A percentile compares a stretch with the other conserved stretches of the same genome.
phyloP scores from a whole-genome alignment of 805 yeast genomes.

The Metschnikowia aberdeeniae region DNA sequence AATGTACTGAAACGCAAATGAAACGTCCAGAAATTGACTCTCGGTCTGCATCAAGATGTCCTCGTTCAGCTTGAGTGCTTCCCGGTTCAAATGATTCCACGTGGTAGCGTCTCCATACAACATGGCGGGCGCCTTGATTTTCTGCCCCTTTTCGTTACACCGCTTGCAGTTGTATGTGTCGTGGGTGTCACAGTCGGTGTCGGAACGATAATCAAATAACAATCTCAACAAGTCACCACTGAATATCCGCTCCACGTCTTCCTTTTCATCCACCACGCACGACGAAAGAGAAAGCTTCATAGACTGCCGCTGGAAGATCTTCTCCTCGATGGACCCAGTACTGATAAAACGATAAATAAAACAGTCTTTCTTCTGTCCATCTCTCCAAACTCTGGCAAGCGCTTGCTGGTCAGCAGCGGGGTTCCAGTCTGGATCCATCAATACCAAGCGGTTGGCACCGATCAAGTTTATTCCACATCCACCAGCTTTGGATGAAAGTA shows the following conservation, averaged over 20 bases:
- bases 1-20: constrained; percentile 89
- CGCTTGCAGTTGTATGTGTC: constrained; percentile 86
- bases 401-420: constrained; percentile 99
- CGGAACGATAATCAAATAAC: constrained; percentile 64
- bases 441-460: constrained; percentile 87
- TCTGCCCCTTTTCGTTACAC: constrained; percentile 58
- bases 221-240: constrained; percentile 76
- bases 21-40: constrained; percentile 58
- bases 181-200: constrained; percentile 84
- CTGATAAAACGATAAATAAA: constrained; percentile 90
- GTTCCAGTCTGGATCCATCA: constrained; percentile 94
- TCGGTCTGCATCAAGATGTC: constrained; percentile 80
- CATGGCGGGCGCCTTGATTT: constrained; percentile 73
- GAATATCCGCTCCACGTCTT: constrained; percentile 89
- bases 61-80: constrained; percentile 58
- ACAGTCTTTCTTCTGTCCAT: constrained; percentile 96
- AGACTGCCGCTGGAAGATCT: constrained; percentile 91
- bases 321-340: constrained; percentile 95
- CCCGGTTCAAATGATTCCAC: constrained; percentile 86
- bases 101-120: constrained; percentile 96
- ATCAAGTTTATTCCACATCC: constrained; percentile 97
- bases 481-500: constrained; percentile 93
- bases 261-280: constrained; percentile 95
- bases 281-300: constrained; percentile 91
- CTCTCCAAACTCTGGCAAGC: constrained; percentile 97